A percentile compares a stretch with the other conserved stretches of the same genome.
Conservation (phyloP, 2,329 filamentous ascomycete species). For the Beauveria varroae region DNA sequence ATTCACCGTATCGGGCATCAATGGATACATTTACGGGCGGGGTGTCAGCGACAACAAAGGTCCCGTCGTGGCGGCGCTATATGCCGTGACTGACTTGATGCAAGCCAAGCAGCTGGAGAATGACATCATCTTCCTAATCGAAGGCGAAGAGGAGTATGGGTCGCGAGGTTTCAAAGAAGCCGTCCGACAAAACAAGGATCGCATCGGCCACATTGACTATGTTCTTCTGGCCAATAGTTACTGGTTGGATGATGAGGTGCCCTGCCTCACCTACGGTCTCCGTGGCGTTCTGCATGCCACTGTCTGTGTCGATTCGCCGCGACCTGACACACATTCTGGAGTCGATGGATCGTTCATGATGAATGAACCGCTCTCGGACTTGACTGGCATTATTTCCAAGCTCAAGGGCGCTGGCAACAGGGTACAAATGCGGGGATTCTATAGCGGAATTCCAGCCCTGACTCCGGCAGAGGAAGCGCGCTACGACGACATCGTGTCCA, state of each 20-base stretch:
- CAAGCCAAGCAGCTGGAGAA: conserved; percentile 77
- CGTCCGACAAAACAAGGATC: conserved; percentile 68
- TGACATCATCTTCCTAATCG: conserved; percentile 89
- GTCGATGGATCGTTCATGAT: conserved; percentile 91
- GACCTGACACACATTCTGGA: conserved; percentile 87
- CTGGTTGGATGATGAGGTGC: conserved; percentile 94
- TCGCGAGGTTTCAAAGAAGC: conserved; percentile 85
- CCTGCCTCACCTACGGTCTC: conserved; percentile 89
- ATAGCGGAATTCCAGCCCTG: conserved; percentile 72
- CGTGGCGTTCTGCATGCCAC: conserved; percentile 92
- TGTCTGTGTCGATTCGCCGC: conserved; percentile 75
- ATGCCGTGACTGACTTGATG: conserved; percentile 82
- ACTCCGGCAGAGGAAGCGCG: conserved; percentile 68
- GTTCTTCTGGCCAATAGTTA: conserved; percentile 96
- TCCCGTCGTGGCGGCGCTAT: conserved; percentile 86
- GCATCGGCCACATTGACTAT: conserved; percentile 88
- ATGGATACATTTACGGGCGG: conserved; percentile 89
- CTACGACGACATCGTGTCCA: conserved; percentile 76
- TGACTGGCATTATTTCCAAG: conserved; percentile 74
- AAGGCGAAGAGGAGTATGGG: conserved; percentile 93
- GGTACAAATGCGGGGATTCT: conserved; percentile 81
- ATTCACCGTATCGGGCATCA: conserved; percentile 80
- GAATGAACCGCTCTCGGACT: conserved; percentile 85
- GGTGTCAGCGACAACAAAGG: conserved; percentile 99
- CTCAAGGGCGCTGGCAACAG: conserved; percentile 75